phyloP scores from a whole-genome alignment of 2,329 filamentous ascomycete species.

The Penicillium sp. region DNA sequence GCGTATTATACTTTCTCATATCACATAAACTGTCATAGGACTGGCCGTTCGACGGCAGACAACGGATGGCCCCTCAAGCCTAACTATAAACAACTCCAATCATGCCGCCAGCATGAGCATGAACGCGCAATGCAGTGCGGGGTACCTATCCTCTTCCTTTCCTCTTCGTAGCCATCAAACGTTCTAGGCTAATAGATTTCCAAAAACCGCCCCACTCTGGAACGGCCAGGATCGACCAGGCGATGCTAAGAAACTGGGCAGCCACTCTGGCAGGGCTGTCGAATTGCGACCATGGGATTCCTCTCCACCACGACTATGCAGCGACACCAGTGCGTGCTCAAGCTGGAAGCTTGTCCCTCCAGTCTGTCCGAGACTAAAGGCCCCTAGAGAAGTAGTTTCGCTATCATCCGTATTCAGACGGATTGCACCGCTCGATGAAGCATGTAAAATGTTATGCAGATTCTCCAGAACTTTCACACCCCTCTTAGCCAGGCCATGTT shows the following conservation, averaged over 20 bases:
- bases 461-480: conserved; percentile 16
- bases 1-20: not conserved
- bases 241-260: conserved; percentile 18
- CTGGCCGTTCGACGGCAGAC: not conserved
- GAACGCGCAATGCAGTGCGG: conserved; percentile 1
- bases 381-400: not conserved
- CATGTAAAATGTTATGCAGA: conserved; percentile 13
- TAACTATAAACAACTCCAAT: not conserved
- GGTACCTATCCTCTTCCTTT: not conserved
- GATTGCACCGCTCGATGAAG: not conserved
- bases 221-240: conserved; percentile 21
- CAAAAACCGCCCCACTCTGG: conserved; percentile 15
- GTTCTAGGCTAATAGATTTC: conserved; percentile 15
- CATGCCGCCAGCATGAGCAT: not conserved
- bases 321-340: conserved; percentile 19
- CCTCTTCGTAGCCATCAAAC: not conserved
- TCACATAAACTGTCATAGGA: not conserved
- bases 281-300: not conserved
- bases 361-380: not conserved
- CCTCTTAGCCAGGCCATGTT: conserved; percentile 15
- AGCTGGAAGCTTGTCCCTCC: conserved; percentile 12
- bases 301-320: conserved; percentile 13
- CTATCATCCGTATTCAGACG: conserved; percentile 2
- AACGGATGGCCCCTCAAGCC: not conserved
- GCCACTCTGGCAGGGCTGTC: conserved; percentile 19